Evolutionary conservation across 345 rosid genomes (phyloP).

Genomic region (Firmiana major): DNA sequence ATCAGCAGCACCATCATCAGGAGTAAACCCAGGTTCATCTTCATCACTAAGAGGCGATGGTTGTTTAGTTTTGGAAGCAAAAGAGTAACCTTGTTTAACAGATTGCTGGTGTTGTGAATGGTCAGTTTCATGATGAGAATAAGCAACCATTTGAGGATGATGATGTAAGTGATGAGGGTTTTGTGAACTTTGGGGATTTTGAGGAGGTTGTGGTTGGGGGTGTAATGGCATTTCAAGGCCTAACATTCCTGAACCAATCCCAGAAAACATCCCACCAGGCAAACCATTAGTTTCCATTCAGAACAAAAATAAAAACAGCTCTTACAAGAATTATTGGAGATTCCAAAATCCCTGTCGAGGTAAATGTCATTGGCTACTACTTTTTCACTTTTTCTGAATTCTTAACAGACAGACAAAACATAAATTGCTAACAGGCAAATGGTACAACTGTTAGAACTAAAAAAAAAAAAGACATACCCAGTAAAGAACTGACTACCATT

Average conservation of each 20-base stretch:
- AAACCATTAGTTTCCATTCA: constrained; percentile 68
- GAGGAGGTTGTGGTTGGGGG: constrained; percentile 42
- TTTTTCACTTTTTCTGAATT: background rate
- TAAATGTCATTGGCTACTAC: constrained; percentile 8
- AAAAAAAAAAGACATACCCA: constrained; percentile 5
- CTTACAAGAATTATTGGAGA: background rate
- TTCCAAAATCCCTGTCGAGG: constrained; percentile 13
- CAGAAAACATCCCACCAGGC: constrained; percentile 58
- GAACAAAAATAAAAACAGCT: constrained; percentile 1
- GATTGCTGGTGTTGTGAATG: constrained; percentile 43
- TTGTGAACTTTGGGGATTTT: constrained; percentile 37
- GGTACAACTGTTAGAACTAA: background rate
- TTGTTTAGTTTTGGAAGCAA: constrained; percentile 46
- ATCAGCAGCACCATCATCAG: constrained; percentile 53
- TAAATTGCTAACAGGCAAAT: background rate
- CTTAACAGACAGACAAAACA: background rate
- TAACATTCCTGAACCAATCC: constrained; percentile 66
- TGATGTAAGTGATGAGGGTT: constrained; percentile 47
- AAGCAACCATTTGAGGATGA: constrained; percentile 53
- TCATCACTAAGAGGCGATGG: constrained; percentile 63
- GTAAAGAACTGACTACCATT: background rate
- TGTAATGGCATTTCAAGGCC: constrained; percentile 71
- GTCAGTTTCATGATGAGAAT: constrained; percentile 37
- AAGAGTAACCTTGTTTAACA: constrained; percentile 38
- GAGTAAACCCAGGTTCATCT: constrained; percentile 61